Percentiles rank a stretch among this genome's conserved stretches.
phyloP scores from a whole-genome alignment of 352 stramenopile genomes.

The Globisporangium polare region DNA sequence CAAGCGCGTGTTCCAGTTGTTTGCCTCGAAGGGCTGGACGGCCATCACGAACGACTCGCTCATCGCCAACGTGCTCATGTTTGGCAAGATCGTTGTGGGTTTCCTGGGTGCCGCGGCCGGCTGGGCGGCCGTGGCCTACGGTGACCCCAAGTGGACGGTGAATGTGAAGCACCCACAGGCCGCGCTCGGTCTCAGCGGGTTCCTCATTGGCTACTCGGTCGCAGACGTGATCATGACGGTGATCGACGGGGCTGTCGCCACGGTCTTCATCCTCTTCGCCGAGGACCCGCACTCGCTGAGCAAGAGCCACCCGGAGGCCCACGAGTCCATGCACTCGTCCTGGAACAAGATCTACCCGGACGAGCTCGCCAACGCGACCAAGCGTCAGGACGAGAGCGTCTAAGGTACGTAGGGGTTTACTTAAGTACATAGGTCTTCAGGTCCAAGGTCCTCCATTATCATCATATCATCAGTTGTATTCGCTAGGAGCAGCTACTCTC shows the following conservation, averaged over 20 bases:
- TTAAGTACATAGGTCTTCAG: not conserved
- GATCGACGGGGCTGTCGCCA: constrained; percentile 43
- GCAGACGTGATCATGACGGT: constrained; percentile 50
- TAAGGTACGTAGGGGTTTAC: constrained; percentile 8
- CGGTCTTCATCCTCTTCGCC: constrained; percentile 51
- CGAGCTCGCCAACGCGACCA: constrained; percentile 40
- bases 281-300: constrained; percentile 43
- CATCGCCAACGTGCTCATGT: constrained; percentile 57
- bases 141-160: constrained; percentile 35
- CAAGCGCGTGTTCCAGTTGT: constrained; percentile 51
- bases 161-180: constrained; percentile 42
- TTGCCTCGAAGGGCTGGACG: constrained; percentile 51
- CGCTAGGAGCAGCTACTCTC: not conserved
- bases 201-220: constrained; percentile 50
- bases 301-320: constrained; percentile 30
- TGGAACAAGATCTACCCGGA: constrained; percentile 54
- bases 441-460: not conserved
- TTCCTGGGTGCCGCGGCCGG: constrained; percentile 46
- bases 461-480: constrained; percentile 1
- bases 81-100: constrained; percentile 53
- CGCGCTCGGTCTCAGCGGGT: constrained; percentile 39
- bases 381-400: constrained; percentile 28
- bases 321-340: constrained; percentile 33
- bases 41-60: constrained; percentile 71
- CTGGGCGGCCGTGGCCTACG: constrained; percentile 31